Evolutionary conservation across 1,139 yeast genomes (phyloP).

Genomic region (Debaryomycetaceae sp.): DNA sequence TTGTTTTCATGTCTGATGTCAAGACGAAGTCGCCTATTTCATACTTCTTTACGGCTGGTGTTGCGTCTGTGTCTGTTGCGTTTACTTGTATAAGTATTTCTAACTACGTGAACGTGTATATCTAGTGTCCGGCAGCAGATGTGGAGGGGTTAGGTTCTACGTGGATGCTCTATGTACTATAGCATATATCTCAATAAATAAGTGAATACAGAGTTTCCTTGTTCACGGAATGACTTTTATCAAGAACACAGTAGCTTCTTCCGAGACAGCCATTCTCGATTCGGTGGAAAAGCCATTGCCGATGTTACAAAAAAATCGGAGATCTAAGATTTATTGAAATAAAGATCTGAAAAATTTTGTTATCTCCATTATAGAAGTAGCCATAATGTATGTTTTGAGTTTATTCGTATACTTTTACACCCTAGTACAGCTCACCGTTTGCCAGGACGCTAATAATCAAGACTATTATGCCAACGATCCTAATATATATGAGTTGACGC

Average conservation of each 20-base stretch:
- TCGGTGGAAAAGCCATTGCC: too few species aligned
- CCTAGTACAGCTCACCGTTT: not conserved
- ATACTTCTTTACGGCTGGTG: conserved; percentile 28
- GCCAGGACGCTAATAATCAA: conserved; percentile 1
- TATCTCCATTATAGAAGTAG: not conserved
- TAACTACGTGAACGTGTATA: conserved; percentile 45
- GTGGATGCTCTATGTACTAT: not conserved
- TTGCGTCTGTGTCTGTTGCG: conserved; percentile 41
- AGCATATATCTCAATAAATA: not conserved
- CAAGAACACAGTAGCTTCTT: too few species aligned
- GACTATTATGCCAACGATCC: conserved; percentile 40
- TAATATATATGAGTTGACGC: conserved; percentile 55
- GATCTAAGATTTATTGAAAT: not conserved
- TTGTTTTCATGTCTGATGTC: conserved; percentile 35
- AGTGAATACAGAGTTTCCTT: not conserved
- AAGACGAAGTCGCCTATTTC: conserved; percentile 26
- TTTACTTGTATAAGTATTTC: conserved; percentile 36
- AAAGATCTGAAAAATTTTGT: not conserved
- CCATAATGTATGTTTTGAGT: not conserved
- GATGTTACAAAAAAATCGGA: too few species aligned
- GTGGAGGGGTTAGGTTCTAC: not conserved
- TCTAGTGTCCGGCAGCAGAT: conserved; percentile 15
- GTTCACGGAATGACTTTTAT: not conserved
- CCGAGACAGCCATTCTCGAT: too few species aligned
- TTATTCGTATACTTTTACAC: not conserved